Percentiles rank a stretch among this genome's conserved stretches.
Evolutionary conservation across 805 yeast genomes (phyloP).

Genomic region (Kuraishia ogatae): DNA sequence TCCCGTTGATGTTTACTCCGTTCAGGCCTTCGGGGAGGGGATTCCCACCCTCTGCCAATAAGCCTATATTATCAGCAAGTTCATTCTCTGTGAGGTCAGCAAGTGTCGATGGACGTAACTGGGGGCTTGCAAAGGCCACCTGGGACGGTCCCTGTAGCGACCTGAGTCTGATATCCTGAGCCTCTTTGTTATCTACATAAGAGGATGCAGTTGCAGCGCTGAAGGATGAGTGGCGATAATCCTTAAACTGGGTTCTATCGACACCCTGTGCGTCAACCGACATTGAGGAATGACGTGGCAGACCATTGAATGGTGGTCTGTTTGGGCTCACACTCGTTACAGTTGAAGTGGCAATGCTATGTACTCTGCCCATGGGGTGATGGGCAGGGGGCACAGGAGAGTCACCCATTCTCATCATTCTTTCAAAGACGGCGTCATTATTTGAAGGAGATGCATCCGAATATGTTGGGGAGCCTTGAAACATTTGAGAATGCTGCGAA

Average conservation of each 20-base stretch:
- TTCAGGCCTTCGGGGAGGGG: neutral
- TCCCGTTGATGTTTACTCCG: neutral
- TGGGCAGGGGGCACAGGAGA: neutral
- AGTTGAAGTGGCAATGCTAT: neutral
- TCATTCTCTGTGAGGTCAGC: neutral
- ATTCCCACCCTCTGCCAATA: neutral
- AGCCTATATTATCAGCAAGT: neutral
- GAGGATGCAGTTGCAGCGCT: slow-evolving; percentile 56
- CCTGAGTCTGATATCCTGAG: slow-evolving; percentile 20
- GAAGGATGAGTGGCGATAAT: slow-evolving; percentile 47
- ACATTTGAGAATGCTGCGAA: neutral
- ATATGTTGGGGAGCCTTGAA: neutral
- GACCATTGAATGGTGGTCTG: neutral
- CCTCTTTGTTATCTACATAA: slow-evolving; percentile 45
- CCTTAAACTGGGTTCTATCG: slow-evolving; percentile 11
- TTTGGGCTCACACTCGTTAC: neutral
- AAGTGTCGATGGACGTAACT: slow-evolving; percentile 32
- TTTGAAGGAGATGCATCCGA: neutral
- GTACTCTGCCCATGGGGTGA: neutral
- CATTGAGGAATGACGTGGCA: neutral
- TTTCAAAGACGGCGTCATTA: neutral
- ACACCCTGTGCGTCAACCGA: neutral
- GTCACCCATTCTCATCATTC: neutral
- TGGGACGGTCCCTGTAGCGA: slow-evolving; percentile 26
- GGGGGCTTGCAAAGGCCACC: slow-evolving; percentile 80